Percentiles rank a stretch among this genome's conserved stretches.
Evolutionary conservation across 495 filamentous ascomycete species (phyloP).

Genomic region (Aspergillus steynii): DNA sequence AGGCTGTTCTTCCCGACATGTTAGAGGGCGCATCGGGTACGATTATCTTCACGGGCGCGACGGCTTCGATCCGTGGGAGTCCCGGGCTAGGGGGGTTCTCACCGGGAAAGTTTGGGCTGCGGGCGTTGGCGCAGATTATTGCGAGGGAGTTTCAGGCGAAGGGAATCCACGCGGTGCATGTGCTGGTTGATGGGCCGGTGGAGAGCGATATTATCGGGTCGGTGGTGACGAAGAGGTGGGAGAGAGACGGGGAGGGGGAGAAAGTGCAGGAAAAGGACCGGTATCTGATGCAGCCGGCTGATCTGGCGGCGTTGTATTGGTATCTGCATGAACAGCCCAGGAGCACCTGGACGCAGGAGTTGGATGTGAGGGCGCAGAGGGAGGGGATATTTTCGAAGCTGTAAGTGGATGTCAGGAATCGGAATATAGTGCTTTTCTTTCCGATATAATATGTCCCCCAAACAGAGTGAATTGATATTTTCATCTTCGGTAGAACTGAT

Average conservation of each 20-base stretch:
- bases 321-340: constrained; percentile 21
- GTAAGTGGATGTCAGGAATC: neutral
- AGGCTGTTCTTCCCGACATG: constrained; percentile 33
- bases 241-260: constrained; percentile 27
- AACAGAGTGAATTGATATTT: too few species aligned
- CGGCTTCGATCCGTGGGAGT: constrained; percentile 27
- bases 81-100: constrained; percentile 29
- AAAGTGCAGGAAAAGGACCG: constrained; percentile 26
- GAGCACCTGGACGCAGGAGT: constrained; percentile 28
- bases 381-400: constrained; percentile 22
- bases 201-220: constrained; percentile 46
- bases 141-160: constrained; percentile 29
- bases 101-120: constrained; percentile 32
- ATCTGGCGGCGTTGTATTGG: constrained; percentile 26
- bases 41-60: constrained; percentile 34
- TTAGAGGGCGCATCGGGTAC: constrained; percentile 23
- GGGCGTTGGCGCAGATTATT: constrained; percentile 29
- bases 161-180: constrained; percentile 30
- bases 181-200: constrained; percentile 35
- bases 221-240: constrained; percentile 37
- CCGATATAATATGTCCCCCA: too few species aligned
- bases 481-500: too few species aligned
- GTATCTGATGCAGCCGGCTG: constrained; percentile 30
- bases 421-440: too few species aligned
- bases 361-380: constrained; percentile 19